A percentile compares a stretch with the other conserved stretches of the same genome.
These are phyloP conservation scores for Thalassiosira hispida DNA, from an alignment of 352 stramenopile genomes.

Conservation along the genomic window DNA sequence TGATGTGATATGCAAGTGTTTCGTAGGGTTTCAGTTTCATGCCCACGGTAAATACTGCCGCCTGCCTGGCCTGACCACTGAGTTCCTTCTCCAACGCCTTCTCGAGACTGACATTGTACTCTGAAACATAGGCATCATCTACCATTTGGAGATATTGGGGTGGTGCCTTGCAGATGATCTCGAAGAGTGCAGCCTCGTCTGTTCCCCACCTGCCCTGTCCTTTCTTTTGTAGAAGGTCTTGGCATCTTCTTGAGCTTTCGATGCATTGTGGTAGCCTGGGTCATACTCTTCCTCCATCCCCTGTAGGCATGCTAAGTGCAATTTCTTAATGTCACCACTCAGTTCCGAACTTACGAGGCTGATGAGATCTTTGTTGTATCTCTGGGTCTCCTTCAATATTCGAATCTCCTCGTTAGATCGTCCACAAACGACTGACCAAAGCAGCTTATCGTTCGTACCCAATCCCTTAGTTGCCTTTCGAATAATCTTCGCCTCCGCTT, in stretches of 20 bases:
- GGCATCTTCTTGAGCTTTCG: constrained; percentile 66
- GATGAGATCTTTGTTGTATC: constrained; percentile 68
- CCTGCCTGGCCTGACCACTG: constrained; percentile 50
- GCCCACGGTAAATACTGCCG: constrained; percentile 42
- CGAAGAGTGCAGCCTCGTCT: constrained; percentile 62
- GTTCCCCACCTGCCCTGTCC: constrained; percentile 65
- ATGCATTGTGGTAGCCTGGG: constrained; percentile 61
- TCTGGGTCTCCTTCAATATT: constrained; percentile 61
- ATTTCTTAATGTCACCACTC: constrained; percentile 58
- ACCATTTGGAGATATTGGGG: constrained; percentile 57
- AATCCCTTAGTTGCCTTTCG: constrained; percentile 66
- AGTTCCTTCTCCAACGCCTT: constrained; percentile 73
- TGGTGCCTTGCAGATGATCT: constrained; percentile 63
- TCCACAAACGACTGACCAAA: constrained; percentile 64
- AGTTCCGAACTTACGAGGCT: constrained; percentile 57
- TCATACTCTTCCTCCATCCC: constrained; percentile 67
- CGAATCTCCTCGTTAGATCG: constrained; percentile 69
- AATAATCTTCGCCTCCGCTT: constrained; percentile 60
- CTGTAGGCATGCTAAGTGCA: constrained; percentile 62
- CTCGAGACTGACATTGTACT: constrained; percentile 64
- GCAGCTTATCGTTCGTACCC: constrained; percentile 57
- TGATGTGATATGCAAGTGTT: constrained; percentile 64
- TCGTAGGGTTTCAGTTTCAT: constrained; percentile 70
- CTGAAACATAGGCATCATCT: constrained; percentile 53
- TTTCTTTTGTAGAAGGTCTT: constrained; percentile 59